Percentiles rank a stretch among this genome's conserved stretches.
These are phyloP conservation scores for Microsporum canis DNA, from an alignment of 2,329 filamentous ascomycete species.

Conservation along the genomic window DNA sequence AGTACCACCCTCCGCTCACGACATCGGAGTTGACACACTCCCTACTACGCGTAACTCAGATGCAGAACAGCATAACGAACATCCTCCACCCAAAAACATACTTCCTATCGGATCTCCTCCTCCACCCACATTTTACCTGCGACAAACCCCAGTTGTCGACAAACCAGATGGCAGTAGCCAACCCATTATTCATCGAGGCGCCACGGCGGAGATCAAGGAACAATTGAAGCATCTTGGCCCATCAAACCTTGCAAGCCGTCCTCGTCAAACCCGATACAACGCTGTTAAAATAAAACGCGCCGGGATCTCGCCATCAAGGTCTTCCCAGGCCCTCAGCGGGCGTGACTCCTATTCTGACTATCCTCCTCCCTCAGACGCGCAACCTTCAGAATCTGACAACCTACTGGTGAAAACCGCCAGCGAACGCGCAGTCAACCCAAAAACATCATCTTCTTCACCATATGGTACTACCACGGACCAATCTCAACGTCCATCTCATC, in stretches of 20 bases:
- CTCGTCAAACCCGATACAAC: constrained; percentile 50
- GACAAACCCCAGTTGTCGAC: constrained; percentile 25
- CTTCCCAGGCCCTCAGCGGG: neutral
- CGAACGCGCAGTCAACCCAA: constrained; percentile 26
- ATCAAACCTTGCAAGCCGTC: constrained; percentile 50
- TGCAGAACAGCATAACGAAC: constrained; percentile 28
- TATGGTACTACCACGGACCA: constrained; percentile 39
- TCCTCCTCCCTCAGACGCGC: constrained; percentile 13
- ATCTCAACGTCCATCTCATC: constrained; percentile 6
- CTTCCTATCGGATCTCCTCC: constrained; percentile 23
- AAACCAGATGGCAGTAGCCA: constrained; percentile 20
- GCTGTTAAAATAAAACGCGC: constrained; percentile 56
- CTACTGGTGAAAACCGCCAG: constrained; percentile 24
- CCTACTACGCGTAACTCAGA: constrained; percentile 29
- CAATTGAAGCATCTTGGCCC: constrained; percentile 54
- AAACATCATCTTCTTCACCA: constrained; percentile 29
- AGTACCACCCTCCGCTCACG: constrained; percentile 30
- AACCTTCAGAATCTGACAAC: constrained; percentile 22
- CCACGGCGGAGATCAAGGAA: constrained; percentile 45
- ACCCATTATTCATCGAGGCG: constrained; percentile 37
- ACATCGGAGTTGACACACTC: constrained; percentile 37
- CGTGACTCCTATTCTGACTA: constrained; percentile 26
- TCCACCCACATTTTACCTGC: constrained; percentile 30
- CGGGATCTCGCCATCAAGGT: constrained; percentile 20
- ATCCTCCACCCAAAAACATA: constrained; percentile 21